Base-by-base conservation (phyloP, 768 basidiomycete genomes). In the Tricholoma bakamatsutake region DNA sequence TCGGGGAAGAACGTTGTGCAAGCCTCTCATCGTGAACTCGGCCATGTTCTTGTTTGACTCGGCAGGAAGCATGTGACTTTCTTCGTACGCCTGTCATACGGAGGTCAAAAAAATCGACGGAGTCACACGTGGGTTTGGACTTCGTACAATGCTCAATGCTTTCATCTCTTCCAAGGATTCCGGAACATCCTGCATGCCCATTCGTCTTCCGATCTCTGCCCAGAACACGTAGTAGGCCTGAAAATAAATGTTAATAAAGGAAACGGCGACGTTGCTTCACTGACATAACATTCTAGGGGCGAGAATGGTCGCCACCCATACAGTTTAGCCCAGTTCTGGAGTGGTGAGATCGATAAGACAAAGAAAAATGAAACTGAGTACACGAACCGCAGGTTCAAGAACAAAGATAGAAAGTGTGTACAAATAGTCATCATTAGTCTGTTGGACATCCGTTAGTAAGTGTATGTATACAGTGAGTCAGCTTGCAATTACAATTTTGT, bases 181-280 rank as follows among this genome's bases (percentile, higher is more conserved):
- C 1, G 80, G 80, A 39, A 82, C 77, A 58, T 75, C 71, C 45
- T 66, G 59, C 49, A 82, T 80, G 5, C 70, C 67, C 80, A 82
- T 80, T 48, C 72, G 65, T 39, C 62, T 61, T 4, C 79, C 79
- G 12, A 80, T 70, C 58, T 80, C 78, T 1, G 46, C 42, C 78
- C 79, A 82, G 57, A 73, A 75, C 1, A 74, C 63, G 54, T 67
- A 79, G 27, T 62, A 70, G 8, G 78, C 75, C 71, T 75, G 33
- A 11, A 18, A 33, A 46, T 27, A 30, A 15, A 54, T 15, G 17
- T 57, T 34, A 17, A 18, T 45, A 33, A 35, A 35, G 12, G 11
- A 27, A 15, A 48, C 3, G 18, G 1, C 1, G 6, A 33, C 13
- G n/a, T 21, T 35, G 47, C 3, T 11, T 11, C 28, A 61, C 67